Base-by-base conservation (phyloP, 2,329 filamentous ascomycete genomes). In the Gremmenia infestans region DNA sequence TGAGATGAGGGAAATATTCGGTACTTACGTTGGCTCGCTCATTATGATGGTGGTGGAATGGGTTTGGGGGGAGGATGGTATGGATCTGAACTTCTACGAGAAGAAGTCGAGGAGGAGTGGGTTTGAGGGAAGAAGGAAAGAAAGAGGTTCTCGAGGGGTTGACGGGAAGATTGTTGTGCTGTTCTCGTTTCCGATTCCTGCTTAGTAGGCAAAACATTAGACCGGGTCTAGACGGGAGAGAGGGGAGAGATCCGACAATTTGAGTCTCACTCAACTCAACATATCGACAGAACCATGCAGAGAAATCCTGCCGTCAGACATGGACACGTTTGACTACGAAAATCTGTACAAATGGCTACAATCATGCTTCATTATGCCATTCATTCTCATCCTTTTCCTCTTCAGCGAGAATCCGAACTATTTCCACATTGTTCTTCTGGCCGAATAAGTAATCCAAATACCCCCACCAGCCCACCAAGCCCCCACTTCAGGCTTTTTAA, bases 21-120 rank as follows among this genome's bases (percentile, higher is more conserved):
- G 56, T 61, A 85, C 83, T 86, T 82, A 87, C 83, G 84, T 82
- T 75, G 83, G 58, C 57, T 63, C 60, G 60, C 63, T 64, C 68
- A 71, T 71, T 53, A 50, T 67, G 58, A 37, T n/a, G 28, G 32
- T 22, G 40, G 54, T 54, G 36, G 23, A 5, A 32, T 37, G 28
- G 19, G 28, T 11, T 37, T 14, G 19, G 22, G 35, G 19, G 7
- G 23, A n/a, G 17, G 36, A 35, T 17, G 47, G 19, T n/a, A 39
- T 39, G 6, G 52, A 6, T 22, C 17, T 46, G 45, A 12, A 49
- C 11, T 37, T 35, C 37, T 14, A 5, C 45, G 12, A 43, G 52
- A 14, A n/a, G 48, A 19, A 22, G 36, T 15, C 45, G 46, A 23
- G 32, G 46, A 23, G 32, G 36, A 23, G 32, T 17, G 12, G 37